These are phyloP conservation scores for Coemansia sp. DNA, from an alignment of 192 early-diverging fungal genomes.

Conservation along the genomic window DNA sequence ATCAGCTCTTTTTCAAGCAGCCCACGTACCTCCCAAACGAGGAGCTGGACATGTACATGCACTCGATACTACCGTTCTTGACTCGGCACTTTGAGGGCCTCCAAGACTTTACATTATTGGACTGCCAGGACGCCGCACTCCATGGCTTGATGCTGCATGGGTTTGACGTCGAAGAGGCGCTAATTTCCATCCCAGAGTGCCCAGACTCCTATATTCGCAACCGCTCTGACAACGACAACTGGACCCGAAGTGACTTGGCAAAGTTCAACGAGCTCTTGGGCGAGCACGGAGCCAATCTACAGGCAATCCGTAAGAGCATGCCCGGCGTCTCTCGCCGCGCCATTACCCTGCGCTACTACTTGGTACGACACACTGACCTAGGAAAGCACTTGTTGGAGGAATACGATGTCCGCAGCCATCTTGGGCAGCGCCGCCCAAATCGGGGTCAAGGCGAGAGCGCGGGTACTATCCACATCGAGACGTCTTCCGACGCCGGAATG, in stretches of 20 bases:
- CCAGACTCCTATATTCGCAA: conserved; percentile 51
- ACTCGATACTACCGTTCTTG: conserved; percentile 50
- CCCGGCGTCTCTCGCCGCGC: conserved; percentile 58
- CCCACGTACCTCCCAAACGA: conserved; percentile 46
- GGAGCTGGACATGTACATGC: conserved; percentile 58
- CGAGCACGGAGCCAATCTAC: conserved; percentile 69
- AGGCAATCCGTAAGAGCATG: conserved; percentile 60
- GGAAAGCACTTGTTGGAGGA: conserved; percentile 65
- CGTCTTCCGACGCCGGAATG: conserved; percentile 34
- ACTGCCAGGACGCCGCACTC: conserved; percentile 69
- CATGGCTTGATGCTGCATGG: conserved; percentile 54
- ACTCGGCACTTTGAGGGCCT: conserved; percentile 30
- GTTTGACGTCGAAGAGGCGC: conserved; percentile 64
- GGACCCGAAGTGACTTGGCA: conserved; percentile 59
- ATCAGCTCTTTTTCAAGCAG: conserved; percentile 53
- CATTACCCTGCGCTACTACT: conserved; percentile 66
- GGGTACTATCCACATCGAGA: conserved; percentile 37
- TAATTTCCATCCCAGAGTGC: conserved; percentile 57
- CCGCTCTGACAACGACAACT: conserved; percentile 61
- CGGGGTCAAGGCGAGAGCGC: conserved; percentile 47
- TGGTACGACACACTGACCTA: conserved; percentile 63
- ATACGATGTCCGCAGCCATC: conserved; percentile 61
- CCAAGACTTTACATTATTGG: conserved; percentile 59
- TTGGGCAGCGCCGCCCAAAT: conserved; percentile 41
- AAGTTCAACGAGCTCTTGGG: conserved; percentile 68